A percentile compares a stretch with the other conserved stretches of the same genome.
These are phyloP conservation scores for Diutina siamensis DNA, from an alignment of 1,139 yeast species.

Conservation along the genomic window DNA sequence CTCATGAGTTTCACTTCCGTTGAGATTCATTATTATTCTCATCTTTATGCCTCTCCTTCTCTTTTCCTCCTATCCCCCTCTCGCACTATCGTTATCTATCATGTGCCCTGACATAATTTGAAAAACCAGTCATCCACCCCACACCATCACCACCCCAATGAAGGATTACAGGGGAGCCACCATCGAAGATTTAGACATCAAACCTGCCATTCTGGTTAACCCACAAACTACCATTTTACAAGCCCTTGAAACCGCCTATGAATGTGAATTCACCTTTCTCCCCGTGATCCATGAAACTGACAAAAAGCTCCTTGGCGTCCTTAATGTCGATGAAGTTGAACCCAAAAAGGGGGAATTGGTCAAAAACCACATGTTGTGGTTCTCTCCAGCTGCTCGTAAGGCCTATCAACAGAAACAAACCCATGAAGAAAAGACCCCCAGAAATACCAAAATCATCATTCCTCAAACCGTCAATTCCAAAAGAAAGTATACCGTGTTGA, in stretches of 20 bases:
- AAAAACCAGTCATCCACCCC: not conserved
- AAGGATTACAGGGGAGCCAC: slow-evolving; percentile 42
- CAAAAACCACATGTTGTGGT: slow-evolving; percentile 33
- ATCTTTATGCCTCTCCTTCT: too few relatives aligned
- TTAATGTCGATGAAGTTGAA: slow-evolving; percentile 36
- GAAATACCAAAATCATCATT: slow-evolving; percentile 18
- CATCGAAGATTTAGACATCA: slow-evolving; percentile 50
- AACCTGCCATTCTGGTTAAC: slow-evolving; percentile 47
- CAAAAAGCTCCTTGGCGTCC: slow-evolving; percentile 42
- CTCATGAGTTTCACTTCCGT: too few relatives aligned
- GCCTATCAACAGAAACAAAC: slow-evolving; percentile 18
- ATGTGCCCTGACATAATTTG: not conserved
- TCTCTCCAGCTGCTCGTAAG: slow-evolving; percentile 25
- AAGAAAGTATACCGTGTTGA: slow-evolving; percentile 30
- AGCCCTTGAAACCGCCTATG: slow-evolving; percentile 41
- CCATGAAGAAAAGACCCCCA: slow-evolving; percentile 15
- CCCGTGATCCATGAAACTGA: slow-evolving; percentile 45
- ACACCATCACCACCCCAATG: slow-evolving; percentile 7
- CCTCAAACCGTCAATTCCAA: slow-evolving; percentile 13
- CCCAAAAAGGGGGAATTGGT: slow-evolving; percentile 14
- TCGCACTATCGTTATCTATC: too few relatives aligned
- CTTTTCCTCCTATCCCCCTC: not conserved
- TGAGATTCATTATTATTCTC: too few relatives aligned
- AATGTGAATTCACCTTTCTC: slow-evolving; percentile 43
- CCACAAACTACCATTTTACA: slow-evolving; percentile 39